Evolutionary conservation across 2,329 filamentous ascomycete species (phyloP), one percentile per base, ranked within the genome.

Genomic region (Clarireedia hainanense): DNA sequence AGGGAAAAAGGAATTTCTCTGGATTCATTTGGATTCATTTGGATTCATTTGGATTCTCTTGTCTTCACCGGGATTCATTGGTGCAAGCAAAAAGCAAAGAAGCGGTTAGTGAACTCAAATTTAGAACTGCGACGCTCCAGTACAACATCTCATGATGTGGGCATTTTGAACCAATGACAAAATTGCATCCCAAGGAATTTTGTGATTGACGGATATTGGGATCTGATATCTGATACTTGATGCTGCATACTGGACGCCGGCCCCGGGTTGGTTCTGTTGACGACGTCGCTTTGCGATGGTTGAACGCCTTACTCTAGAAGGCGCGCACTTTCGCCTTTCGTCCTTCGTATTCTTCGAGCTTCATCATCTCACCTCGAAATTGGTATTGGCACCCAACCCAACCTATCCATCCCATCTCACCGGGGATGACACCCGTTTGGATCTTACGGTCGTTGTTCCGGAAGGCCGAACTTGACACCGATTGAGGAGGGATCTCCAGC

Each of bases 181-280:
- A 40, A 53, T 40, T 6, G 42, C 6, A 47, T 40, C n/a, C 23
- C 40, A 15, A 1, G 6, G 43, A 20, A 53, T 53, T 48, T 47
- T 47, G 2, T 53, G 30, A 53, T 53, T 53, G 51, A 53, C 37
- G 20, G 51, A 40, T 53, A 47, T 24, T 45, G 43, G 30, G 23
- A 17, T 34, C 39, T 42, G 48, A 15, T 43, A 27, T 43, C 27
- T 20, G 36, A 50, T 50, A 2, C 17, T n/a, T 43, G 15, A 37
- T 37, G 20, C 20, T 20, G 20, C 20, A 20, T 20, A 20, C 20
- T 20, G 20, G 20, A 20, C 20, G 20, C 20, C 20, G 20, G 20
- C 20, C 0, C 20, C 20, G 20, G 20, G 20, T 20, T 20, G 20
- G 20, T 20, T 20, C 2, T 20, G 20, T 20, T 20, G 20, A 20